Evolutionary conservation across 129 eudicot genomes (phyloP).

Genomic region (Deinandra increscens): DNA sequence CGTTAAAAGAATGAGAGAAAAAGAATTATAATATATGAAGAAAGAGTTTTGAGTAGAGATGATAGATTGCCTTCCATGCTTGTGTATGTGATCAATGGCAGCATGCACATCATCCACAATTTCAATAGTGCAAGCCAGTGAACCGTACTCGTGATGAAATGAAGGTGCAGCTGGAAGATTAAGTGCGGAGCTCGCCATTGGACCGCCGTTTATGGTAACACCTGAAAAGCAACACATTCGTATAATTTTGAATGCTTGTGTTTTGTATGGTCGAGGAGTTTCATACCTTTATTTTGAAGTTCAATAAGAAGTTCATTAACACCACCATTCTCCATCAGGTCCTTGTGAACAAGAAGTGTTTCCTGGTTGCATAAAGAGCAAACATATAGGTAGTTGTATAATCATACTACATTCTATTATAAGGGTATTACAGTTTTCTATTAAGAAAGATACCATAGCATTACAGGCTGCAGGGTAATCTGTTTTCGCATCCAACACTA

Average conservation of each 20-base stretch:
- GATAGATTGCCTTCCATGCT: constrained; percentile 74
- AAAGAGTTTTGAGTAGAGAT: neutral
- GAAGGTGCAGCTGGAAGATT: constrained; percentile 73
- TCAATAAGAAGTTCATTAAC: constrained; percentile 69
- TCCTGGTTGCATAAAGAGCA: constrained; percentile 45
- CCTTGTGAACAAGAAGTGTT: constrained; percentile 95
- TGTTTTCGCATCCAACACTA: constrained; percentile 84
- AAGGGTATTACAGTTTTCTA: neutral
- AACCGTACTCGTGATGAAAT: constrained; percentile 80
- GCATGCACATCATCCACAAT: constrained; percentile 93
- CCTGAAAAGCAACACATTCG: constrained; percentile 45
- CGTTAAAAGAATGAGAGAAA: constrained; percentile 1
- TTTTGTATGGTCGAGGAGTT: neutral
- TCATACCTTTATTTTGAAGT: constrained; percentile 81
- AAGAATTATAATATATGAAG: neutral
- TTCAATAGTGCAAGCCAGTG: constrained; percentile 88
- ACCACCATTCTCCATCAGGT: constrained; percentile 58
- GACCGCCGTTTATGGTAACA: constrained; percentile 83
- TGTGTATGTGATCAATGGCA: constrained; percentile 95
- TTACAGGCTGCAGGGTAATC: constrained; percentile 99
- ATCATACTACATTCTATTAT: neutral
- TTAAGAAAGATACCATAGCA: constrained; percentile 66
- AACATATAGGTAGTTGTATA: neutral
- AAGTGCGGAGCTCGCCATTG: constrained; percentile 55
- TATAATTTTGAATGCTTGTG: neutral